Base-by-base conservation (phyloP, 768 basidiomycete genomes). In the Leccinum longicurvipes region DNA sequence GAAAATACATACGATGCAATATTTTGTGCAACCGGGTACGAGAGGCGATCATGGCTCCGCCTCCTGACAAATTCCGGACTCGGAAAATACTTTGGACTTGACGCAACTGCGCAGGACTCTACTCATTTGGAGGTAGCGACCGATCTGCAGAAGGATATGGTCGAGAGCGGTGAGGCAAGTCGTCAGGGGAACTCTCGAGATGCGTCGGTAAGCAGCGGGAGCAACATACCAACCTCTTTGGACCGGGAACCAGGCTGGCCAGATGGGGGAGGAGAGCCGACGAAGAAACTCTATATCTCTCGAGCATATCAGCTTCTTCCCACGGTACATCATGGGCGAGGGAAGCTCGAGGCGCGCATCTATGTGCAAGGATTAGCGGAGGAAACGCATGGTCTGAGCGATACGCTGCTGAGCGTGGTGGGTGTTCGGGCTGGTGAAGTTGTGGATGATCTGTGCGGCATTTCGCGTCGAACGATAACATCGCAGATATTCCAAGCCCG, bases 21-120 rank as follows among this genome's bases (percentile, higher is more conserved):
- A 61, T 64, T 83, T 50, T 81, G 77, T 63, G 81, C 79, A 2
- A 82, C 82, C 11, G 82, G 81, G 12, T 83, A 82, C 62, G 75
- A 80, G 54, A 74, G 80, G 25, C 69, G 73, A n/a, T 68, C 71
- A 0, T 82, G 80, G 80, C 59, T 77, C 46, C 64, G 73, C 25
- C 64, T 81, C 31, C 63, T 81, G 56, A 70, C 73, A 24, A 57
- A 72, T 23, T 79, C 79, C 39, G 55, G 57, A 48, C 58, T 80
- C 54, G 75, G 71, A 24, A 66, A 69, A 55, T 63, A 71, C 50
- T 76, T 76, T 42, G 75, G 76, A 28, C 62, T 78, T 27, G 46
- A 61, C 45, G 7, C 44, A 24, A 24, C n/a, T 28, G 34, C 46
- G 34, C 51, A 50, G 36, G 56, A 57, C 28, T 50, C 31, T 21